Evolutionary conservation across 179 eudicot species (phyloP).

Genomic region (Corrigiola litoralis): DNA sequence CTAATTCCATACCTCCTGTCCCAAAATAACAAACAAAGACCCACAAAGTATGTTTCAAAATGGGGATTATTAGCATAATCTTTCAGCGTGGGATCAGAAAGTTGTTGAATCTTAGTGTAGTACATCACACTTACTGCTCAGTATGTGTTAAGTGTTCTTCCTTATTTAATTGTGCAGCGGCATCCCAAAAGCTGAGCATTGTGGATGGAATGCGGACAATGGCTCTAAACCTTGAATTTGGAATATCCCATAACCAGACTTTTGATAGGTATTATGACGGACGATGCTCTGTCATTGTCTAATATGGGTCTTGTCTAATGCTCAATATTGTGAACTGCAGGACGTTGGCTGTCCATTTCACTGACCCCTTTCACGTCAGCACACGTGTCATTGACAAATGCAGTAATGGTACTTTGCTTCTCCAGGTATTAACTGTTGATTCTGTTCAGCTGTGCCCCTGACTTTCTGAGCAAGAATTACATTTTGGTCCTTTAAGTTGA

Average conservation of each 20-base stretch:
- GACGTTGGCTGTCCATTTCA: constrained; percentile 95
- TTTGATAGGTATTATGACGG: constrained; percentile 62
- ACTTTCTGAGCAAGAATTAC: background rate
- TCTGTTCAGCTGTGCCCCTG: background rate
- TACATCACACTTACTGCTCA: no score
- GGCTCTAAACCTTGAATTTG: constrained; percentile 95
- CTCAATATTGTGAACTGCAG: constrained; percentile 32
- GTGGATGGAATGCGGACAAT: constrained; percentile 94
- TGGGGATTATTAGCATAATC: no score
- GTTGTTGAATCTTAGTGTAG: no score
- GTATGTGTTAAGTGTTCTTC: constrained; percentile 5
- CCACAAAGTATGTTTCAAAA: no score
- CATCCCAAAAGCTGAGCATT: constrained; percentile 56
- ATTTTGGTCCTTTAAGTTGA: background rate
- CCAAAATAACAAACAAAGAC: background rate
- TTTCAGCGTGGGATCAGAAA: background rate
- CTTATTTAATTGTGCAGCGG: constrained; percentile 39
- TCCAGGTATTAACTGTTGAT: constrained; percentile 57
- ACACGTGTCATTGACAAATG: constrained; percentile 89
- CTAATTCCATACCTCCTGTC: background rate
- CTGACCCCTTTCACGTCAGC: constrained; percentile 84
- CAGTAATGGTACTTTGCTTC: constrained; percentile 86
- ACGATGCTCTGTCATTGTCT: background rate
- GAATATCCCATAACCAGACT: constrained; percentile 85
- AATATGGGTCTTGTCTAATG: constrained; percentile 21